A percentile compares a stretch with the other conserved stretches of the same genome.
Evolutionary conservation across 169 alveolate genomes (phyloP).

Genomic region (Eimeria praecox): DNA sequence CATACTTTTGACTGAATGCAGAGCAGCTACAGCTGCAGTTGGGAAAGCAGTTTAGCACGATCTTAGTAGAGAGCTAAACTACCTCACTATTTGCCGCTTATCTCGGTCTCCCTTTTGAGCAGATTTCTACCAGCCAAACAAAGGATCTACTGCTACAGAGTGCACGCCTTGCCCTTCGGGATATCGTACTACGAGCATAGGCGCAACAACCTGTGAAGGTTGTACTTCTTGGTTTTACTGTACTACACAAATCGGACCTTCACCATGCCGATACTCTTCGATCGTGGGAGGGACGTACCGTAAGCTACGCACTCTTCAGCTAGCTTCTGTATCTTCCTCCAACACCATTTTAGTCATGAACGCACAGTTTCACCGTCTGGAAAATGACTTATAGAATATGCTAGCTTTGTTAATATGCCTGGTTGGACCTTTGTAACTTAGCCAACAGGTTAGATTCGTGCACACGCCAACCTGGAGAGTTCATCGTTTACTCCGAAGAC

Average conservation of each 20-base stretch:
- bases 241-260: neutral
- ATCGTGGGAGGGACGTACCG: neutral
- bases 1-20: neutral
- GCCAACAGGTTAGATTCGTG: slow-evolving; percentile 28
- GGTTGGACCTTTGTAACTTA: neutral
- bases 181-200: neutral
- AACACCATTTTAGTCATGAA: neutral
- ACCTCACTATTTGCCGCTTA: neutral
- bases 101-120: neutral
- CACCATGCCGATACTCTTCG: slow-evolving; percentile 49
- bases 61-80: neutral
- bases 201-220: neutral
- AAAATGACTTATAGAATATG: neutral
- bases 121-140: slow-evolving; percentile 40
- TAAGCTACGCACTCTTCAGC: neutral
- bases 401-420: neutral
- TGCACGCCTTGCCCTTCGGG: slow-evolving; percentile 28
- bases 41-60: neutral
- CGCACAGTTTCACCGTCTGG: neutral
- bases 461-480: slow-evolving; percentile 44
- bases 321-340: neutral
- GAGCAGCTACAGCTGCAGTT: neutral
- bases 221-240: neutral
- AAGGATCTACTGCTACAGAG: slow-evolving; percentile 18
- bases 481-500: neutral